Conservation (phyloP, 2,329 filamentous ascomycete species). For the Samsoniella hepiali region DNA sequence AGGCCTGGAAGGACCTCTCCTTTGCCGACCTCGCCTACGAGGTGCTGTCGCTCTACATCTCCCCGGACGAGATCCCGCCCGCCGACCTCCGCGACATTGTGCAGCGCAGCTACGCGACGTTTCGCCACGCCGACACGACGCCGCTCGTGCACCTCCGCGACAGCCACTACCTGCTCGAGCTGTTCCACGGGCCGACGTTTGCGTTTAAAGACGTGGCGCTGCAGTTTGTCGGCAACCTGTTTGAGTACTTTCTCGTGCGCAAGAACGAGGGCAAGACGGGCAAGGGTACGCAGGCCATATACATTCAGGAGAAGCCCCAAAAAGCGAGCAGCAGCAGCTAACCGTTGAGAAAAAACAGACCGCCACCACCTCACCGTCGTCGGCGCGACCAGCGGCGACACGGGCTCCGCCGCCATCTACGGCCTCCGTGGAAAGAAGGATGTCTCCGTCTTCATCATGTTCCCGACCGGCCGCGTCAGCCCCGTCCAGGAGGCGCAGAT, state of each 20-base stretch:
- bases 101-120: slow-evolving; percentile 81
- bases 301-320: neutral
- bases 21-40: slow-evolving; percentile 81
- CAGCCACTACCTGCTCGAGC: slow-evolving; percentile 81
- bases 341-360: slow-evolving; percentile 37
- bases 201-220: slow-evolving; percentile 94
- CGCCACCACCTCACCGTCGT: slow-evolving; percentile 82
- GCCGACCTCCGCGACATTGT: slow-evolving; percentile 81
- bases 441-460: slow-evolving; percentile 91
- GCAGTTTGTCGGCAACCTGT: slow-evolving; percentile 94
- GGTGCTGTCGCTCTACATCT: slow-evolving; percentile 86
- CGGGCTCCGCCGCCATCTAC: slow-evolving; percentile 93
- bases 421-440: slow-evolving; percentile 94
- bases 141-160: slow-evolving; percentile 72
- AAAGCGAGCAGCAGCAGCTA: neutral
- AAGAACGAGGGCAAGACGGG: slow-evolving; percentile 68
- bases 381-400: slow-evolving; percentile 83
- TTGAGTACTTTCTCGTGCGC: slow-evolving; percentile 79
- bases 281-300: slow-evolving; percentile 34
- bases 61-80: slow-evolving; percentile 73
- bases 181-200: slow-evolving; percentile 95
- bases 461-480: slow-evolving; percentile 85
- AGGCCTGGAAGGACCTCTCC: slow-evolving; percentile 73
- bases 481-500: slow-evolving; percentile 95
- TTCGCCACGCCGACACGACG: slow-evolving; percentile 74